Evolutionary conservation across 2,329 filamentous ascomycete genomes (phyloP), one percentile per base, ranked within the genome.

Genomic region (Colletotrichum liriopes): DNA sequence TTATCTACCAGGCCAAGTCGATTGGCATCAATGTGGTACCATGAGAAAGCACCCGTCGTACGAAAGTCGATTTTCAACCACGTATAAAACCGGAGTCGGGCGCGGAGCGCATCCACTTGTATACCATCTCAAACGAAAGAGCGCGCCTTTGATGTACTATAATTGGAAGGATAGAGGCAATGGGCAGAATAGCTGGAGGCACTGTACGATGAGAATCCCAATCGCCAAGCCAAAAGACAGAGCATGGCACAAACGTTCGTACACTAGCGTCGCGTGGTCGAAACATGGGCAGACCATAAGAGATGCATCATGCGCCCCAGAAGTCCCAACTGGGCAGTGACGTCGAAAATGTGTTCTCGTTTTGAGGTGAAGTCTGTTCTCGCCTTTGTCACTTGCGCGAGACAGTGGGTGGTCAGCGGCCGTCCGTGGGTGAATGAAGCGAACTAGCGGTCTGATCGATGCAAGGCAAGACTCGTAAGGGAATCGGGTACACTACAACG

Each of bases 1-100:
- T 96, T 73, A 94, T 96, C 76, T 91, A 86, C 76, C 92, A 94
- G 82, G 91, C 92, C 70, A 94, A 91, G 84, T 93, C 92, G 26
- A 91, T 95, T 78, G 94, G 94, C 20, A 88, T 96, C 67, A 86
- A 88, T 59, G 90, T 96, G 51, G 88, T 93, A 70, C 88, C 92
- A 73, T 95, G 55, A 58, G 32, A 68, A 39, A 39, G 41, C 47
- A 26, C 11, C 16, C 47, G 26, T 55, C 61, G 39, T 49, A 59
- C 39, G 39, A 60, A 29, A 55, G 32, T 67, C 39, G 47, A 60
- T 60, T 72, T 64, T 60, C 59, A 54, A 60, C 45, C 37, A 47
- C 51, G 49, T 43, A 54, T 52, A 45, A 55, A 55, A 54, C 47
- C 54, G 54, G 70, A 72, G 70, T 70, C 70, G 60, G 70, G 70